phyloP scores from a whole-genome alignment of 106 monocot species.

The Allium sativum region DNA sequence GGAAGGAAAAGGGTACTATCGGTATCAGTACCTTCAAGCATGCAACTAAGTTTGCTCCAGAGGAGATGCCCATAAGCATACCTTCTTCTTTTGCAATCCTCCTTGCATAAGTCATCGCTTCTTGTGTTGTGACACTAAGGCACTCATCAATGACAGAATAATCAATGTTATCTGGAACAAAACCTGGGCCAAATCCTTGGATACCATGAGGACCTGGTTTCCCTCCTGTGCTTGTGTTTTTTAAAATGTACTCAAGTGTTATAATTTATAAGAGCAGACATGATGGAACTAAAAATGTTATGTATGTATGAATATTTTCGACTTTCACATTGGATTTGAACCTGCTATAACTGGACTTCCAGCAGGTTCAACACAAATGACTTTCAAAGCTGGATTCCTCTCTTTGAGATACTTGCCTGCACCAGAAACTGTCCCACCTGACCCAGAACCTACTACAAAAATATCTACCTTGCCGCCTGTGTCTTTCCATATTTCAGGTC shows the following conservation, averaged over 20 bases:
- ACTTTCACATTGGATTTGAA: constrained; percentile 10
- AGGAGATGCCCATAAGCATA: constrained; percentile 78
- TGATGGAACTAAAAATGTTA: too few species aligned
- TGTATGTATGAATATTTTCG: background rate
- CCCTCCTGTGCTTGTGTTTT: constrained; percentile 29
- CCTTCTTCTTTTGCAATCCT: constrained; percentile 79
- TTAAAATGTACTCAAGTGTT: too few species aligned
- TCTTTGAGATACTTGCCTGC: constrained; percentile 62
- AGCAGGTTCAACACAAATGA: constrained; percentile 75
- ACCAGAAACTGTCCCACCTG: constrained; percentile 74
- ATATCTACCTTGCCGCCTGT: constrained; percentile 90
- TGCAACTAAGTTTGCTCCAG: constrained; percentile 75
- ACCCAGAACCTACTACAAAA: constrained; percentile 58
- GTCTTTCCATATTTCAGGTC: constrained; percentile 94
- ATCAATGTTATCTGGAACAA: constrained; percentile 53
- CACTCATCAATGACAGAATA: constrained; percentile 52
- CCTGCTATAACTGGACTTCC: constrained; percentile 85
- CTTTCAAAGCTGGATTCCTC: constrained; percentile 59
- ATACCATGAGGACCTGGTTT: constrained; percentile 56
- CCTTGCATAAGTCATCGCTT: constrained; percentile 48
- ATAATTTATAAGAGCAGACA: too few species aligned
- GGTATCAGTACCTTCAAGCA: constrained; percentile 49
- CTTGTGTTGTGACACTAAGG: constrained; percentile 50
- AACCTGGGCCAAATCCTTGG: constrained; percentile 62
- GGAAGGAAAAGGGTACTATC: background rate